Percentiles rank a stretch among this genome's conserved stretches.
These are phyloP conservation scores for Dothidotthia symphoricarpi DNA, from an alignment of 2,329 filamentous ascomycete species.

Conservation along the genomic window DNA sequence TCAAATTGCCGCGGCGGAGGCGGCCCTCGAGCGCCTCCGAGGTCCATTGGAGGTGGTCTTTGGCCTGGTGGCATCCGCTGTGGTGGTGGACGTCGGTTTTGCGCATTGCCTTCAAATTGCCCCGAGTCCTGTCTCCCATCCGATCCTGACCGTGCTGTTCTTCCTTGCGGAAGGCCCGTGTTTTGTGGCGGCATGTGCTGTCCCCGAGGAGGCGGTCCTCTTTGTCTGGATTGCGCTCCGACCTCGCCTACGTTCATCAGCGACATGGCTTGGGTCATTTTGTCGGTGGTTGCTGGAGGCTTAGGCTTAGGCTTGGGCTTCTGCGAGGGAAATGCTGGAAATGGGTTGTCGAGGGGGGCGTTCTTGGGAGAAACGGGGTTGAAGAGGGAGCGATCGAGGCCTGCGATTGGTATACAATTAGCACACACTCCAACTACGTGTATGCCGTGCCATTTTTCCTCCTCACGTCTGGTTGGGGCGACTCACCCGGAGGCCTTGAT, in stretches of 20 bases:
- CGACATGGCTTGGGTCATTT: slow-evolving; percentile 38
- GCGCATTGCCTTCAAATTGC: slow-evolving; percentile 31
- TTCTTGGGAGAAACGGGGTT: slow-evolving; percentile 28
- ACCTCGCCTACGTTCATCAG: slow-evolving; percentile 34
- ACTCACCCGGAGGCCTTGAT: slow-evolving; percentile 33
- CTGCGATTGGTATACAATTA: slow-evolving; percentile 17
- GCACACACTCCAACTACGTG: slow-evolving; percentile 1
- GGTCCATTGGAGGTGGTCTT: slow-evolving; percentile 25
- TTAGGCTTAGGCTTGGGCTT: slow-evolving; percentile 21
- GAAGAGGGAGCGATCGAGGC: slow-evolving; percentile 31
- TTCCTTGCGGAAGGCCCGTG: slow-evolving; percentile 20
- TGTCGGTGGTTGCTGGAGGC: slow-evolving; percentile 13
- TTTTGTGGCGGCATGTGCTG: slow-evolving; percentile 23
- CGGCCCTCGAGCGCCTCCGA: slow-evolving; percentile 14
- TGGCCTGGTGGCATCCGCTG: slow-evolving; percentile 27
- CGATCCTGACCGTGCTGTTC: slow-evolving; percentile 9
- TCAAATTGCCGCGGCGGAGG: slow-evolving; percentile 18
- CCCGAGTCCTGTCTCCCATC: slow-evolving; percentile 37
- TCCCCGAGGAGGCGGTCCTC: slow-evolving; percentile 23
- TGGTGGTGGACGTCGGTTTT: slow-evolving; percentile 24
- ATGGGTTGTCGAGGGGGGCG: slow-evolving; percentile 48
- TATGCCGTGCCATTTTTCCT: background rate
- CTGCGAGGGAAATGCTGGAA: slow-evolving; percentile 46
- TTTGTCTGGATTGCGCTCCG: slow-evolving; percentile 13
- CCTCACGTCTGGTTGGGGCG: background rate